Evolutionary conservation across 352 stramenopile species (phyloP).

Genomic region (Pythium utonaiense): DNA sequence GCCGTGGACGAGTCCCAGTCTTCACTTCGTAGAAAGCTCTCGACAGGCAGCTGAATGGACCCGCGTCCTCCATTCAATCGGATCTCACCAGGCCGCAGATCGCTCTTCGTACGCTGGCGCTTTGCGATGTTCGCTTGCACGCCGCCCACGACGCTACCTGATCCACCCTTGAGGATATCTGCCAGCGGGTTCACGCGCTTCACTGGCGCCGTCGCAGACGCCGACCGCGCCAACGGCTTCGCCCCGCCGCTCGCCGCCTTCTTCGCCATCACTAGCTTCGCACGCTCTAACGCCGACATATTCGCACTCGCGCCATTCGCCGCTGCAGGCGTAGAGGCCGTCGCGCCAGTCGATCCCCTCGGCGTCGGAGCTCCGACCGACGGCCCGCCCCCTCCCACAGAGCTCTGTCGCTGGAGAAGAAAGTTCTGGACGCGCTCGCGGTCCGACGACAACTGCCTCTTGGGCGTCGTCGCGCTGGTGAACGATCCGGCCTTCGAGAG

Average conservation of each 20-base stretch:
- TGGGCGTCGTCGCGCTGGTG: slow-evolving; percentile 32
- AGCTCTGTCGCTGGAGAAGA: slow-evolving; percentile 45
- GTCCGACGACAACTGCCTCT: slow-evolving; percentile 47
- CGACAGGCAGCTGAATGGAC: slow-evolving; percentile 72
- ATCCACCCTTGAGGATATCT: slow-evolving; percentile 69
- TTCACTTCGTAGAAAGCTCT: slow-evolving; percentile 72
- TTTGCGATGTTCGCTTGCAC: slow-evolving; percentile 49
- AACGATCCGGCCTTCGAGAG: slow-evolving; percentile 9
- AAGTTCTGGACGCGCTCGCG: slow-evolving; percentile 66
- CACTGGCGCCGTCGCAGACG: slow-evolving; percentile 28
- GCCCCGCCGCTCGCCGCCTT: slow-evolving; percentile 30
- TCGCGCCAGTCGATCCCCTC: background rate
- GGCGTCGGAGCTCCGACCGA: slow-evolving; percentile 1
- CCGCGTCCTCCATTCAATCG: slow-evolving; percentile 65
- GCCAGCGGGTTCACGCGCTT: slow-evolving; percentile 77
- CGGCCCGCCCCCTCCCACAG: slow-evolving; percentile 2
- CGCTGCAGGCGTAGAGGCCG: background rate
- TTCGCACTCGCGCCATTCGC: slow-evolving; percentile 23
- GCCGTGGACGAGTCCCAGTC: slow-evolving; percentile 76
- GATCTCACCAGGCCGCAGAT: slow-evolving; percentile 72
- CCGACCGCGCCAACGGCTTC: slow-evolving; percentile 22
- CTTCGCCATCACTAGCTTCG: slow-evolving; percentile 77
- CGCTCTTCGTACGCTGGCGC: slow-evolving; percentile 56
- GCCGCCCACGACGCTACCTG: slow-evolving; percentile 60
- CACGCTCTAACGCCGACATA: slow-evolving; percentile 65